Base-by-base conservation (phyloP, 257 asterid genomes). In the Verbascum thapsus region DNA sequence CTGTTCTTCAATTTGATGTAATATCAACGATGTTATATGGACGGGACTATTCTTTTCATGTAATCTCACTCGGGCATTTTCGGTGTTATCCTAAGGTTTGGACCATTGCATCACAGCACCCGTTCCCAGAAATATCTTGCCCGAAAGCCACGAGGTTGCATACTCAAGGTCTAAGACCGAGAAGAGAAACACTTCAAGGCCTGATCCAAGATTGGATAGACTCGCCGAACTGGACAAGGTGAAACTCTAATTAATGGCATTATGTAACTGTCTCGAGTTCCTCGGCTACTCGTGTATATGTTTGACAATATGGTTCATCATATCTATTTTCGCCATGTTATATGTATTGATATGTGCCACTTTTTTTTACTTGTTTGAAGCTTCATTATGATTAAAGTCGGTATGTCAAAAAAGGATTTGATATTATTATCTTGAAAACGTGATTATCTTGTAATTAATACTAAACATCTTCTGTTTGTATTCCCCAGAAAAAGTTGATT, bases 191-290 rank as follows among this genome's bases (percentile, higher is more conserved):
- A 83, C 66, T 76, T 83, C 87, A 23, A 39, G 81, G 79, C 73
- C 80, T 61, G 76, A 84, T 55, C 83, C 73, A 42, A 87, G 74
- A 71, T 71, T 90, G 78, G 95, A 94, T 72, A 81, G 76, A 72
- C 81, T 87, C 16, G 80, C 95, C 1, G 95, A 94, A 77, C 81
- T 78, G 55, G 90, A 86, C 64, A 90, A 87, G 97, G 97, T 90
- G n/a, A 45, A 57, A 39, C 23, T 51, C 48, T n/a, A 5, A 22
- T n/a, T 35, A 49, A 23, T n/a, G 52, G 7, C 42, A 30, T 63
- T 53, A 5, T 22, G 19, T 68, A 39, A 13, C 40, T 66, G 26
- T 51, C 65, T 43, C 11, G 7, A 61, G 11, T 57, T 67, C 4
- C n/a, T n/a, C n/a, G n/a, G n/a, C n/a, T n/a, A n/a, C n/a, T 53